These are phyloP conservation scores for Venustampulla echinocandica DNA, from an alignment of 495 filamentous ascomycete species.

Conservation along the genomic window DNA sequence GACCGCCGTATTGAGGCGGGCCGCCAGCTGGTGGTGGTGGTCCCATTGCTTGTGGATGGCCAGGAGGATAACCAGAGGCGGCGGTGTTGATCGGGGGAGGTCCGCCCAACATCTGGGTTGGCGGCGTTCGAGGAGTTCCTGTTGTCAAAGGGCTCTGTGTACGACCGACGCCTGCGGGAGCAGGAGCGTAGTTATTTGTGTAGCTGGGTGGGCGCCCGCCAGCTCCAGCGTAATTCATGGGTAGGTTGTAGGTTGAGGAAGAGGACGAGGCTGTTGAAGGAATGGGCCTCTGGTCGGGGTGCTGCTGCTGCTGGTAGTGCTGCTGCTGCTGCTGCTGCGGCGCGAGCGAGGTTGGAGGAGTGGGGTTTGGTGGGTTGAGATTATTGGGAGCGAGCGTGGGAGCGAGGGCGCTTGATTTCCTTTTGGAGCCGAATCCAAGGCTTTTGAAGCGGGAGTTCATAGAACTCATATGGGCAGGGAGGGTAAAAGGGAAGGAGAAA, in stretches of 20 bases:
- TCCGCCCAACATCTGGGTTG: slow-evolving; percentile 57
- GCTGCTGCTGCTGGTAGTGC: slow-evolving; percentile 32
- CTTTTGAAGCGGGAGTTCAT: slow-evolving; percentile 53
- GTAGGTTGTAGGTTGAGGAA: slow-evolving; percentile 42
- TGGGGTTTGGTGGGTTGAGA: slow-evolving; percentile 20
- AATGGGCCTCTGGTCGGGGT: slow-evolving; percentile 5
- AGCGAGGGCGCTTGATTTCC: slow-evolving; percentile 22
- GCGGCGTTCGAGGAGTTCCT: slow-evolving; percentile 44
- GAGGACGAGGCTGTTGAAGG: slow-evolving; percentile 25
- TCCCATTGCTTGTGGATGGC: slow-evolving; percentile 41
- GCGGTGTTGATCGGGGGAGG: slow-evolving; percentile 65
- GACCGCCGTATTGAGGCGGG: slow-evolving; percentile 18
- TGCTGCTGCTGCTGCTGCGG: slow-evolving; percentile 32
- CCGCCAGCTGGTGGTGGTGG: slow-evolving; percentile 35
- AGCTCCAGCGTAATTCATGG: slow-evolving; percentile 46
- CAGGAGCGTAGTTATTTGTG: slow-evolving; percentile 49
- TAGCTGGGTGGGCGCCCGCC: slow-evolving; percentile 67
- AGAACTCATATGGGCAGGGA: slow-evolving; percentile 46
- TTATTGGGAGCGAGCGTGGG: slow-evolving; percentile 14
- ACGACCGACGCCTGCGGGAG: slow-evolving; percentile 33
- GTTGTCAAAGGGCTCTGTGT: slow-evolving; percentile 44
- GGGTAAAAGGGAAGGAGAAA: slow-evolving; percentile 11
- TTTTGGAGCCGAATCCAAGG: slow-evolving; percentile 37
- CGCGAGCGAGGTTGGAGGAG: slow-evolving; percentile 27
- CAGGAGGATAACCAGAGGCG: slow-evolving; percentile 43